Conservation (phyloP, 345 rosid genomes). For the Brassica cretica region DNA sequence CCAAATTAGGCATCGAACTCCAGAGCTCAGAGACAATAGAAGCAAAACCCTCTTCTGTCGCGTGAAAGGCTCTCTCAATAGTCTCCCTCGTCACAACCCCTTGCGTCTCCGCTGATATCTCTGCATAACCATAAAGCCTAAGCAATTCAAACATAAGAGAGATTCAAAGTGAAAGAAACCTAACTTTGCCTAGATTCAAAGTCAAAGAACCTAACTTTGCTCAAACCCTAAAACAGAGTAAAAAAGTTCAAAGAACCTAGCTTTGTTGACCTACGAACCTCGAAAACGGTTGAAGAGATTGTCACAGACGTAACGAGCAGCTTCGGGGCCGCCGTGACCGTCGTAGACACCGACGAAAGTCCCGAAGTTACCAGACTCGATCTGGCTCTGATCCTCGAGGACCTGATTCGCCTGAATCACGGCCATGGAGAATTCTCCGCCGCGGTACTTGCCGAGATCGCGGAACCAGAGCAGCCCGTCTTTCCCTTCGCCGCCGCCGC, state of each 20-base stretch:
- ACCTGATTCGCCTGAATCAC: slow-evolving; percentile 87
- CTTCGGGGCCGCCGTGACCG: slow-evolving; percentile 91
- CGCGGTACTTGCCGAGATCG: slow-evolving; percentile 65
- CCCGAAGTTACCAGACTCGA: slow-evolving; percentile 89
- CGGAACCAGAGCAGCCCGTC: slow-evolving; percentile 82
- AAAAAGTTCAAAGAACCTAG: background rate
- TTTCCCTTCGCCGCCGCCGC: slow-evolving; percentile 57
- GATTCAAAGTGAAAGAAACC: slow-evolving; percentile 28
- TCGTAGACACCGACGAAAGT: slow-evolving; percentile 95
- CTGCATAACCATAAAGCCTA: slow-evolving; percentile 86
- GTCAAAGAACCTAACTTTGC: slow-evolving; percentile 33
- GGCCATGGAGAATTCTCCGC: slow-evolving; percentile 90
- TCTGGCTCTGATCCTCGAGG: slow-evolving; percentile 86
- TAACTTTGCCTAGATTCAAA: slow-evolving; percentile 14
- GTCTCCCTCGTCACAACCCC: slow-evolving; percentile 77
- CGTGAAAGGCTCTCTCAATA: slow-evolving; percentile 67
- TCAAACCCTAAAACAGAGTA: background rate
- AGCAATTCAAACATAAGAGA: slow-evolving; percentile 66
- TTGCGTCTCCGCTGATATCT: slow-evolving; percentile 62
- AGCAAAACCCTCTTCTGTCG: slow-evolving; percentile 83
- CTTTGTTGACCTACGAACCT: slow-evolving; percentile 51
- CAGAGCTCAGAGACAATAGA: slow-evolving; percentile 67
- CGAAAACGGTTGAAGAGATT: slow-evolving; percentile 69
- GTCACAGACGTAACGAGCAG: slow-evolving; percentile 83
- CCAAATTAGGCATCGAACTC: slow-evolving; percentile 60